Percentiles rank a stretch among this genome's conserved stretches.
Evolutionary conservation across 306 rosid species (phyloP).

Genomic region (Alnus glutinosa): DNA sequence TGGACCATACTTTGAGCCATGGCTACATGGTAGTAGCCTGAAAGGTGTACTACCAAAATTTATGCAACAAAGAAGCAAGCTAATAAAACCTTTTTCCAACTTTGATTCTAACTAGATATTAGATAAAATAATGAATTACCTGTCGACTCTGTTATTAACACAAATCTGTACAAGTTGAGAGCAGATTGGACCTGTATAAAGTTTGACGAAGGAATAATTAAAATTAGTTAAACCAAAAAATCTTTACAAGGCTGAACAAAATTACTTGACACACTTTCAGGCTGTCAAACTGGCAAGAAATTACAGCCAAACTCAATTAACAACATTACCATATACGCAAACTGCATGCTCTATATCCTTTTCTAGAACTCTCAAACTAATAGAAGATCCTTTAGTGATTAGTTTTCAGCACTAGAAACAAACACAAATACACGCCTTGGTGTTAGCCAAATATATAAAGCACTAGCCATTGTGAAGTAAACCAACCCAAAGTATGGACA

Average conservation of each 20-base stretch:
- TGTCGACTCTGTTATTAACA: slow-evolving; percentile 73
- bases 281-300: too few relatives aligned
- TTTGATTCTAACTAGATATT: not conserved
- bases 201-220: not conserved
- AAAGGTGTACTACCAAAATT: not conserved
- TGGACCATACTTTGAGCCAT: slow-evolving; percentile 34
- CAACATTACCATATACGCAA: not conserved
- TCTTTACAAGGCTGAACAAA: not conserved
- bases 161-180: slow-evolving; percentile 83
- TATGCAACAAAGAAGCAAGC: not conserved
- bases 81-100: not conserved
- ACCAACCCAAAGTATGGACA: not conserved
- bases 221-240: not conserved
- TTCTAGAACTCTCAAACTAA: not conserved
- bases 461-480: too few relatives aligned
- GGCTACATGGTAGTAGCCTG: not conserved
- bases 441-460: too few relatives aligned
- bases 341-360: not conserved
- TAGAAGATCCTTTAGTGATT: not conserved
- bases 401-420: not conserved
- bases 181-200: slow-evolving; percentile 70
- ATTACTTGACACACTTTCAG: too few relatives aligned
- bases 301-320: not conserved
- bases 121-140: slow-evolving; percentile 40
- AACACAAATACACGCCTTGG: not conserved